Conservation (phyloP, 441 rosid species). For the Erodium trifolium region DNA sequence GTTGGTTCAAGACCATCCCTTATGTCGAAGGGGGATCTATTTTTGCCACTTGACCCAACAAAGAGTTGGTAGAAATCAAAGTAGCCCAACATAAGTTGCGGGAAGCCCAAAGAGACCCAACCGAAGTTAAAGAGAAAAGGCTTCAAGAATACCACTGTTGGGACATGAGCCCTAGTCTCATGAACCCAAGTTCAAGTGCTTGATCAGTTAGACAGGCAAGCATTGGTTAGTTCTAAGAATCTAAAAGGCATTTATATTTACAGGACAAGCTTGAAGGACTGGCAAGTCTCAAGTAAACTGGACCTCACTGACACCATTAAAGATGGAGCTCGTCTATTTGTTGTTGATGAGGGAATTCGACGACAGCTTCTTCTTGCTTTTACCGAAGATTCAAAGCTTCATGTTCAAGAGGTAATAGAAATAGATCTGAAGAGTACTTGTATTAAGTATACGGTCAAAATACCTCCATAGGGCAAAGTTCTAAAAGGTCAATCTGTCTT, state of each 20-base stretch:
- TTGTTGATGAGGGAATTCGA: conserved; percentile 74
- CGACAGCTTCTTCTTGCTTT: conserved; percentile 83
- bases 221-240: neutral
- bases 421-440: neutral
- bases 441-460: neutral
- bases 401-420: conserved; percentile 65
- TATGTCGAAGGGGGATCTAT: too few relatives aligned
- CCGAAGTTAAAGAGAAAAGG: too few relatives aligned
- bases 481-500: conserved; percentile 23
- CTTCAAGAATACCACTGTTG: too few relatives aligned
- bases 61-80: too few relatives aligned
- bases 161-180: too few relatives aligned
- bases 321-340: conserved; percentile 89
- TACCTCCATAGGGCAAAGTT: neutral
- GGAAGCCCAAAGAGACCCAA: too few relatives aligned
- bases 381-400: conserved; percentile 93
- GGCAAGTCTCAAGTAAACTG: conserved; percentile 44
- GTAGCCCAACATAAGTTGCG: too few relatives aligned
- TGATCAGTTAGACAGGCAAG: too few relatives aligned
- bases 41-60: too few relatives aligned
- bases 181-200: too few relatives aligned
- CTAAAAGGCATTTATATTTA: neutral
- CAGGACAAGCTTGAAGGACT: conserved; percentile 43
- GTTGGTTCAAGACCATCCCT: too few relatives aligned
- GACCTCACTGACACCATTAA: conserved; percentile 81